phyloP scores from a whole-genome alignment of 352 stramenopile genomes.

The Elongisporangium prolatum region DNA sequence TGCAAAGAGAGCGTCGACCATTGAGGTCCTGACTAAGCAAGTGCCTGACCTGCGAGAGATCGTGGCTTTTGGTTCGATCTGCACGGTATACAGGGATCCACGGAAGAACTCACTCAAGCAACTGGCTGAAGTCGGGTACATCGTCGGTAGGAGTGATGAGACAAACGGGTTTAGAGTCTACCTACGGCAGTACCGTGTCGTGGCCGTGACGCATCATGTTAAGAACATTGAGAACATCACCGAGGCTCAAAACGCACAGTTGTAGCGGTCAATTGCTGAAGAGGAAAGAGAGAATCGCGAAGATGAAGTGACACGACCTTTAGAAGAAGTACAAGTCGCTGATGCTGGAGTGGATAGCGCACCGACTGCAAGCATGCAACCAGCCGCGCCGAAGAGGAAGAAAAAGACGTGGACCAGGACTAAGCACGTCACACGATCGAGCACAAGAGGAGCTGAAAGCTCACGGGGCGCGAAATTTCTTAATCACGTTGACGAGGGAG shows the following conservation, averaged over 20 bases:
- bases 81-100: slow-evolving; percentile 6
- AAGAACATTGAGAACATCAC: slow-evolving; percentile 8
- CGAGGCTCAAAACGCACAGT: slow-evolving; percentile 2
- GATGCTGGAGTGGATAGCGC: too few relatives aligned
- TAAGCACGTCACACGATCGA: too few relatives aligned
- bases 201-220: slow-evolving; percentile 11
- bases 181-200: slow-evolving; percentile 6
- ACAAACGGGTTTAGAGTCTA: slow-evolving; percentile 15
- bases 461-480: too few relatives aligned
- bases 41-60: slow-evolving; percentile 4
- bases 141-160: slow-evolving; percentile 7
- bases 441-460: background rate
- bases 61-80: slow-evolving; percentile 4
- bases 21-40: slow-evolving; percentile 7
- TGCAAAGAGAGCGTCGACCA: background rate
- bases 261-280: slow-evolving; percentile 2
- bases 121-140: slow-evolving; percentile 1
- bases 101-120: slow-evolving; percentile 4
- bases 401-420: too few relatives aligned
- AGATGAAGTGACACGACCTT: too few relatives aligned
- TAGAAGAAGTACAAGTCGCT: too few relatives aligned
- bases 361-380: too few relatives aligned
- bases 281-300: too few relatives aligned
- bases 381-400: too few relatives aligned
- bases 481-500: slow-evolving; percentile 1